Evolutionary conservation across 139 green algal genomes (phyloP).

Genomic region (Nannochloris sp.): DNA sequence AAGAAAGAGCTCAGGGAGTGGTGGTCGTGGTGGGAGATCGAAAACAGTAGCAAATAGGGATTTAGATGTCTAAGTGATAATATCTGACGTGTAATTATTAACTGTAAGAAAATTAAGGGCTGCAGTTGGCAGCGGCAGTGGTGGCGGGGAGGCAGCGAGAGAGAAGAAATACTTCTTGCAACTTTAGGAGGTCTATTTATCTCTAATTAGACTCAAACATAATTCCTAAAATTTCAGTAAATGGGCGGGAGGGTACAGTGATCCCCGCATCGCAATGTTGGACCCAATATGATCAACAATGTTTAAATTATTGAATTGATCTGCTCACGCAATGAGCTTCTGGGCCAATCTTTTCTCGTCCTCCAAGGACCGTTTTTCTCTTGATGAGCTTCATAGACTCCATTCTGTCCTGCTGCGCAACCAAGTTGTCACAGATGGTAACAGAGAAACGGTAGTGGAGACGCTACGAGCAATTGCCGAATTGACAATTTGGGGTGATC

Average conservation of each 20-base stretch:
- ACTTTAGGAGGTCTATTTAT: no score
- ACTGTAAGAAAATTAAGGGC: no score
- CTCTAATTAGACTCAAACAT: no score
- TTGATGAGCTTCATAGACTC: conserved; percentile 32
- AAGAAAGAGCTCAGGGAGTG: no score
- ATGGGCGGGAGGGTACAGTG: no score
- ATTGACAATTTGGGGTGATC: conserved; percentile 97
- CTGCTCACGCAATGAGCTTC: background rate
- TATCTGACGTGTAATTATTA: background rate
- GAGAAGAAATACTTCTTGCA: no score
- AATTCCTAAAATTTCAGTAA: no score
- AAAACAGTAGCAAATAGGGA: conserved; percentile 6
- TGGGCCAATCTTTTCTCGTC: background rate
- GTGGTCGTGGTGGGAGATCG: background rate
- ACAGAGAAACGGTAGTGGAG: conserved; percentile 76
- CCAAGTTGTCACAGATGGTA: conserved; percentile 38
- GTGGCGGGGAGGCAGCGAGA: no score
- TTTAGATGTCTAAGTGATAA: conserved; percentile 14
- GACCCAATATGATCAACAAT: no score
- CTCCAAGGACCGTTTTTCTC: conserved; percentile 18
- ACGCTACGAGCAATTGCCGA: conserved; percentile 86
- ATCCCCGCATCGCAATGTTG: no score
- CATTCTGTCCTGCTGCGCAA: conserved; percentile 30
- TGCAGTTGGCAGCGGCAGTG: no score
- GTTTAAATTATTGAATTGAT: background rate